Base-by-base conservation (phyloP, 805 yeast genomes). In the Tetrapisispora taiwanensis region DNA sequence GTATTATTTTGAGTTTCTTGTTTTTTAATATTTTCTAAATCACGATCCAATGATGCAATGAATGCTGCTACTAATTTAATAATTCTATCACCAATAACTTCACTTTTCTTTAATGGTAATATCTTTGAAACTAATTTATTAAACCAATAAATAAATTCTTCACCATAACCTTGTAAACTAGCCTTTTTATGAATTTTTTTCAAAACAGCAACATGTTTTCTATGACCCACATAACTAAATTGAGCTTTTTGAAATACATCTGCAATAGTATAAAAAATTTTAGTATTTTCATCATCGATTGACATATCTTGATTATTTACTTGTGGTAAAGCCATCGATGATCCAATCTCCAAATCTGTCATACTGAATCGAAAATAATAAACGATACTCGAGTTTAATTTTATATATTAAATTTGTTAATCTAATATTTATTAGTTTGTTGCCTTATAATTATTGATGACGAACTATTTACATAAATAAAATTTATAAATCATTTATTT, bases 171-270 rank as follows among this genome's bases (percentile, higher is more conserved):
- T 30, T 78, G 63, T 6, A 70, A 70, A 10, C 68, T 60, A 1
- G 92, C 76, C 50, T 76, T 73, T 14, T 66, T 52, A 45, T 81
- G 83, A 14, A 85, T 66, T 37, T 74, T 72, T 55, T 73, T 74
- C 55, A 88, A 57, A 6, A 83, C 72, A 9, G 78, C 75, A 7
- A 81, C 76, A 46, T 84, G 79, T 55, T 84, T 83, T 39, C 84
- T 70, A 60, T 88, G 96, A 1, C 89, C 81, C 0, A 89, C 81
- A 28, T 80, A 70, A 1, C 85, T 72, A 19, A 65, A 50, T 56
- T 88, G 97, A 0, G 92, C 84, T 45, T 81, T 90, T 55, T 84
- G 90, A 56, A 88, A 88, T 3, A 80, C 78, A 45, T 74, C 78
- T 1, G 84, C 78, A 53, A 81, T 66, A 3, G 83, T 76, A 10